These are phyloP conservation scores for Phaeophleospora eucalypticola DNA, from an alignment of 2,329 filamentous ascomycete species.

Conservation along the genomic window DNA sequence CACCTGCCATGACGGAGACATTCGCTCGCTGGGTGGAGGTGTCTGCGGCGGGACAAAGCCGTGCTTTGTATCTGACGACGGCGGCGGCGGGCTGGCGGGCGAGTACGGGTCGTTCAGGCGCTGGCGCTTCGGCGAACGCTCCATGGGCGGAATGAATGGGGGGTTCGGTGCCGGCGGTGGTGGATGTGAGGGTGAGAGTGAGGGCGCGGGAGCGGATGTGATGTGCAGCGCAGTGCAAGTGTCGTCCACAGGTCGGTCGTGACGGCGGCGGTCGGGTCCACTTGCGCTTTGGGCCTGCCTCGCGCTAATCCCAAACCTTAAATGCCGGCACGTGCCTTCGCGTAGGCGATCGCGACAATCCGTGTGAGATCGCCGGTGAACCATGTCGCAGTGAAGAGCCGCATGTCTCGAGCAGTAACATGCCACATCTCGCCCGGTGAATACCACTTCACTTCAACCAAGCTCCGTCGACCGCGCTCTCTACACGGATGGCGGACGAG, in stretches of 20 bases:
- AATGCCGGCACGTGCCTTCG: not conserved
- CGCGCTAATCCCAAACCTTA: not conserved
- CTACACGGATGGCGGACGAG: slow-evolving; percentile 23
- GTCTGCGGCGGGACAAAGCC: slow-evolving; percentile 41
- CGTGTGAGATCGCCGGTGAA: too few relatives aligned
- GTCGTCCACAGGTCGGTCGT: not conserved
- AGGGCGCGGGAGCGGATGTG: not conserved
- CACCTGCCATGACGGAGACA: slow-evolving; percentile 44
- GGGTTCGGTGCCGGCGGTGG: not conserved
- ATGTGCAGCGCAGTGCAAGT: not conserved
- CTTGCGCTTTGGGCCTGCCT: too few relatives aligned
- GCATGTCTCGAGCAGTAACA: too few relatives aligned
- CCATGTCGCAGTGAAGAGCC: too few relatives aligned
- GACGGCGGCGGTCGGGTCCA: not conserved
- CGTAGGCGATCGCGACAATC: not conserved
- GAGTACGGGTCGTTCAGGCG: slow-evolving; percentile 38
- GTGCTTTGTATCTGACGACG: slow-evolving; percentile 44
- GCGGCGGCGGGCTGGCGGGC: slow-evolving; percentile 35
- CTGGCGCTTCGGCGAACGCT: slow-evolving; percentile 35
- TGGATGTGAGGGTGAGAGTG: not conserved
- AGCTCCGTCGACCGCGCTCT: too few relatives aligned
- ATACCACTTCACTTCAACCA: too few relatives aligned
- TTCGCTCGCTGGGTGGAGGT: slow-evolving; percentile 45
- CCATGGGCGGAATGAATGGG: slow-evolving; percentile 7
- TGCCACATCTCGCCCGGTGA: too few relatives aligned